phyloP scores from a whole-genome alignment of 768 basidiomycete species.

The Cubamyces sp. region DNA sequence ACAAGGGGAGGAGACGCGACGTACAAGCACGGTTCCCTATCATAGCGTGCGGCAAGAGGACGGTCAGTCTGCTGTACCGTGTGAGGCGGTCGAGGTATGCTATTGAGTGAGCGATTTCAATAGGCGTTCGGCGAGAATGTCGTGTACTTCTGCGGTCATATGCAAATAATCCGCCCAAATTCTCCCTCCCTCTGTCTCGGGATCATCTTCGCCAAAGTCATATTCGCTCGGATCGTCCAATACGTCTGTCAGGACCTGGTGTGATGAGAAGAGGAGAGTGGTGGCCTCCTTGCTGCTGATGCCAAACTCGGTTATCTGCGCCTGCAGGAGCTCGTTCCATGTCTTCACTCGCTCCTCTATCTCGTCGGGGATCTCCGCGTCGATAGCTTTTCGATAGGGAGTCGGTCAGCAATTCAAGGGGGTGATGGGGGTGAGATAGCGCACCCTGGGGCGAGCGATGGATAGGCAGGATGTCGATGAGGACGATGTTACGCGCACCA shows the following conservation, averaged over 20 bases:
- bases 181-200: slow-evolving; percentile 33
- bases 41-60: no score
- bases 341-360: slow-evolving; percentile 26
- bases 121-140: slow-evolving; percentile 36
- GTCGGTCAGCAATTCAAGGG: neutral
- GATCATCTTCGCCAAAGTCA: slow-evolving; percentile 39
- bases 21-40: no score
- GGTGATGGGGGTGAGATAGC: neutral
- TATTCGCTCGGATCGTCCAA: slow-evolving; percentile 41
- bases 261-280: slow-evolving; percentile 40
- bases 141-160: slow-evolving; percentile 39
- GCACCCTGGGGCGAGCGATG: slow-evolving; percentile 43
- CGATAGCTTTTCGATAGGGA: neutral
- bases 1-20: no score
- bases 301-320: slow-evolving; percentile 31
- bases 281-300: slow-evolving; percentile 29
- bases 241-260: no score
- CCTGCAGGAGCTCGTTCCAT: slow-evolving; percentile 40
- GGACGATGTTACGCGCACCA: slow-evolving; percentile 40
- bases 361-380: slow-evolving; percentile 5
- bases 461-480: slow-evolving; percentile 44
- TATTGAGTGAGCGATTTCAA: no score
- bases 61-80: no score
- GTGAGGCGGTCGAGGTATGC: no score
- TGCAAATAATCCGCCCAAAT: slow-evolving; percentile 47